Base-by-base conservation (phyloP, 202 grass and related monocot genomes). In the Digitaria exilis region DNA sequence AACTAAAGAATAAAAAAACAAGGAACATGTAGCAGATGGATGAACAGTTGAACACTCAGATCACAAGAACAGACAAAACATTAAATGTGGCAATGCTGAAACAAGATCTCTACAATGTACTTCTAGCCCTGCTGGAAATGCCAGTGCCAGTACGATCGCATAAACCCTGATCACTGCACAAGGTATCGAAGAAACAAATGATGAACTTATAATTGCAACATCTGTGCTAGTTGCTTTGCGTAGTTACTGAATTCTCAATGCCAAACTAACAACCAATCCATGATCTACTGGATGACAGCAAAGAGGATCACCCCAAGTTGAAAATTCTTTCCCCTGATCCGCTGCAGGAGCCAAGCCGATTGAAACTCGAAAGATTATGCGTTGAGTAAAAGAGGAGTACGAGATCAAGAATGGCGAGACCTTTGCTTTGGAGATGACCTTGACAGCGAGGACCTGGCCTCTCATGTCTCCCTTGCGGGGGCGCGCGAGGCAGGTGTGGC, bases 351-450 rank as follows among this genome's bases (percentile, higher is more conserved):
- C n/a, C 5, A 56, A 76, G 37, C 10, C 48, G 12, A 51, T 59
- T 64, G 58, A 48, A 74, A 82, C 24, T 69, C 2, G 21, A 74
- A 70, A 49, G 54, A 80, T 56, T 35, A 11, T 14, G 37, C 45
- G 30, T 65, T 66, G 10, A 71, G 37, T 41, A 76, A 69, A 34
- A 74, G 26, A 78, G 76, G 32, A 49, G 62, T 22, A 43, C 18
- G 82, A 78, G 81, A 85, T 88, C 65, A 74, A 48, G 77, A 54
- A 41, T 5, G 21, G 58, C 29, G 25, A 66, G 22, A 99, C 97
- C 97, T 96, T 99, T 59, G 93, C 86, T 78, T 99, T 99, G 48
- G 97, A 90, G 82, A 99, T 99, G 84, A 99, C 91, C 88, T 99
- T 99, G 80, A 94, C 89, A 51, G 97, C 97, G 67, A 99, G 68